phyloP scores from a whole-genome alignment of 23 red algal species.

The Cyanidium caldarium region DNA sequence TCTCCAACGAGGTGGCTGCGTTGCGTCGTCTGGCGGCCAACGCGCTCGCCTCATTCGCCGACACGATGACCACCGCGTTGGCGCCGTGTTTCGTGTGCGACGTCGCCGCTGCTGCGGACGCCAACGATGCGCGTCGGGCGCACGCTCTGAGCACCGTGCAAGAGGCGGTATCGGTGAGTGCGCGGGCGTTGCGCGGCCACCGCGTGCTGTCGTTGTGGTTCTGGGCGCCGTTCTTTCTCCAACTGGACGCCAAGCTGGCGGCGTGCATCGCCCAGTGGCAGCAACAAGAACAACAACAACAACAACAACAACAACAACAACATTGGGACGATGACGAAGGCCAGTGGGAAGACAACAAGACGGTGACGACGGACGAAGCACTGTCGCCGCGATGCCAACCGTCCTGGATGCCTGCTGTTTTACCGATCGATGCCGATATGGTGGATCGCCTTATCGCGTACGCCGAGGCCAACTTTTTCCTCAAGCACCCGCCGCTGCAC shows the following conservation, averaged over 20 bases:
- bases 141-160: not conserved
- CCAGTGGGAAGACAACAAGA: too few relatives aligned
- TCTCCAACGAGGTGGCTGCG: not conserved
- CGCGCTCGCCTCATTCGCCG: not conserved
- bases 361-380: too few relatives aligned
- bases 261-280: not conserved
- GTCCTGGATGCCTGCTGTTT: not conserved
- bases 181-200: not conserved
- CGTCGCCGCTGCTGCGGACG: not conserved
- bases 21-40: not conserved
- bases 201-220: not conserved
- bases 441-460: not conserved
- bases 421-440: not conserved
- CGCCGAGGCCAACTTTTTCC: not conserved
- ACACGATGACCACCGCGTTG: not conserved
- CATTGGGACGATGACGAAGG: too few relatives aligned
- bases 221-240: not conserved
- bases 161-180: not conserved
- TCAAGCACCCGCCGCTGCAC: not conserved
- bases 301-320: not conserved
- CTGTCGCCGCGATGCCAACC: too few relatives aligned
- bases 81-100: not conserved
- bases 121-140: not conserved
- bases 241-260: constrained; percentile 1
- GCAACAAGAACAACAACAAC: not conserved